Percentiles rank a stretch among this genome's conserved stretches.
Conservation (phyloP, 768 basidiomycete species). For the Phaeolepiota aurea region DNA sequence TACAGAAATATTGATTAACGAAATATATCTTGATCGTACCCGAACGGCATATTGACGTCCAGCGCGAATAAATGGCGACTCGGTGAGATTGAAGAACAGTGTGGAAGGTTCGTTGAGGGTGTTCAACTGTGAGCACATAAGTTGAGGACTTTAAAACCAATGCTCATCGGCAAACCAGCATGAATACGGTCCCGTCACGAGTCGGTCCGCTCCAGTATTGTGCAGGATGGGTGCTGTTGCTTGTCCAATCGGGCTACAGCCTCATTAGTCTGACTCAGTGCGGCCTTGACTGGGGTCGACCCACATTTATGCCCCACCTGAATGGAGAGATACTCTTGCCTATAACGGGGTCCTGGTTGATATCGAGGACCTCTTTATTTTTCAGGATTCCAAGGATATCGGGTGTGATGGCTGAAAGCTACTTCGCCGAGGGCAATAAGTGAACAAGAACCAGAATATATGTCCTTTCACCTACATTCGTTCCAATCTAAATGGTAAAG, state of each 20-base stretch:
- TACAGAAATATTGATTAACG: not conserved
- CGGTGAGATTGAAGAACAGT: conserved; percentile 52
- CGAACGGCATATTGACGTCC: conserved; percentile 52
- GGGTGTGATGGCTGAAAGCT: conserved; percentile 44
- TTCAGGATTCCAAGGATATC: conserved; percentile 48
- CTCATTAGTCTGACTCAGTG: not conserved
- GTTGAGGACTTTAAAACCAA: not conserved
- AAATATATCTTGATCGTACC: conserved; percentile 22
- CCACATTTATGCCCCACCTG: conserved; percentile 59
- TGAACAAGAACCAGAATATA: not conserved
- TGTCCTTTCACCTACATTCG: conserved; percentile 30
- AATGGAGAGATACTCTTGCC: conserved; percentile 60
- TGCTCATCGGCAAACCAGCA: conserved; percentile 38
- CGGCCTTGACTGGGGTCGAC: conserved; percentile 8
- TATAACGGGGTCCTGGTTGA: conserved; percentile 59
- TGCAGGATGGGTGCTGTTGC: conserved; percentile 41
- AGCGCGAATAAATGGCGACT: conserved; percentile 59
- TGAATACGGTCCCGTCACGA: conserved; percentile 52
- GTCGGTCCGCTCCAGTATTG: conserved; percentile 60
- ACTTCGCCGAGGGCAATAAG: too few relatives aligned
- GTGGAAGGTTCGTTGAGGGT: conserved; percentile 40
- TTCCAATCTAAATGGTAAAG: conserved; percentile 31
- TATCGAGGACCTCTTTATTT: conserved; percentile 58
- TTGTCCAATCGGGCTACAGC: conserved; percentile 26
- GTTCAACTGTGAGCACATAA: conserved; percentile 33